These are phyloP conservation scores for Rhynchosporium secalis DNA, from an alignment of 2,329 filamentous ascomycete species.

Conservation along the genomic window DNA sequence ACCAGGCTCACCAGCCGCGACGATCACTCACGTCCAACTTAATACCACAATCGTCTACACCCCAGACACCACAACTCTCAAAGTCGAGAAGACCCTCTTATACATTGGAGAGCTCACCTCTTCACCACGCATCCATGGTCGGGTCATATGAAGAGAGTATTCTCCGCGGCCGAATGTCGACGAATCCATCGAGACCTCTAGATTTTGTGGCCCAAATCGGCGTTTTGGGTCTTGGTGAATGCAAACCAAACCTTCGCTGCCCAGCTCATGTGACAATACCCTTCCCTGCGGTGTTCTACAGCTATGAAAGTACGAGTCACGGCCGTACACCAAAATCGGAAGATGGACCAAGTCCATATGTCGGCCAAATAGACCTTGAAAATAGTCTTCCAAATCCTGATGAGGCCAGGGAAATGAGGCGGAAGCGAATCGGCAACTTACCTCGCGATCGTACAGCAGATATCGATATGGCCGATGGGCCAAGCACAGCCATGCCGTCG, in stretches of 20 bases:
- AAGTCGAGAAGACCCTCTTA: slow-evolving; percentile 68
- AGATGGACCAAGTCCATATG: slow-evolving; percentile 93
- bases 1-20: slow-evolving; percentile 77
- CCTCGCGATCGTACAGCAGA: slow-evolving; percentile 29
- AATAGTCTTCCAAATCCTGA: slow-evolving; percentile 64
- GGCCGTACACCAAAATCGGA: slow-evolving; percentile 62
- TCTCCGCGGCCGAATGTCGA: slow-evolving; percentile 92
- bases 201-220: slow-evolving; percentile 95
- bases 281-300: slow-evolving; percentile 96
- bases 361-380: slow-evolving; percentile 88
- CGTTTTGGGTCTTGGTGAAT: slow-evolving; percentile 84
- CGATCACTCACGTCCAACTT: slow-evolving; percentile 68
- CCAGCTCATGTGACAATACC: slow-evolving; percentile 87
- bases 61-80: slow-evolving; percentile 52
- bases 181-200: slow-evolving; percentile 85
- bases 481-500: slow-evolving; percentile 25
- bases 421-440: slow-evolving; percentile 38
- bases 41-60: slow-evolving; percentile 45
- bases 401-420: slow-evolving; percentile 45
- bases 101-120: slow-evolving; percentile 70
- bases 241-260: slow-evolving; percentile 80
- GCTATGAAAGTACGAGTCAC: slow-evolving; percentile 70
- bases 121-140: slow-evolving; percentile 92
- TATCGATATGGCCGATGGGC: slow-evolving; percentile 30
- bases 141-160: slow-evolving; percentile 98